A percentile compares a stretch with the other conserved stretches of the same genome.
These are phyloP conservation scores for Arthrobotrys pseudoclavata DNA, from an alignment of 2,329 filamentous ascomycete genomes.

Conservation along the genomic window DNA sequence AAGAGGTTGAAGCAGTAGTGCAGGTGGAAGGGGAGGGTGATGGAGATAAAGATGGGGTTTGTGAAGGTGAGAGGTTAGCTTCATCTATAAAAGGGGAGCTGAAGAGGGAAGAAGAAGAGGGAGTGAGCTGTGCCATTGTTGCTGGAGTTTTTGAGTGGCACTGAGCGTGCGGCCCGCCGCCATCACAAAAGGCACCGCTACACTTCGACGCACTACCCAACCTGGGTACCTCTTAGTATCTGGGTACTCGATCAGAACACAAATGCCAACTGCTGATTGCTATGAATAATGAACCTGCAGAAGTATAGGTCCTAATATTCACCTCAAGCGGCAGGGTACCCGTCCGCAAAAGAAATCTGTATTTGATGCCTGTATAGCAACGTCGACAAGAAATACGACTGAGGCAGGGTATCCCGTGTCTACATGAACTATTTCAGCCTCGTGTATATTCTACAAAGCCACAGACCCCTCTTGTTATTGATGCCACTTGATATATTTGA, in stretches of 20 bases:
- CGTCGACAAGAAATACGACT: neutral
- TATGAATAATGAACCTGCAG: neutral
- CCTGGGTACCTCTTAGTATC: neutral
- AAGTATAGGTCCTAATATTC: neutral
- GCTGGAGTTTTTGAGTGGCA: slow-evolving; percentile 16
- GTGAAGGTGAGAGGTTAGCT: neutral
- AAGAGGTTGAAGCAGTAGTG: slow-evolving; percentile 18
- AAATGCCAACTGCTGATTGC: neutral
- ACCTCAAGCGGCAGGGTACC: neutral
- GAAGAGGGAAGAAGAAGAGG: slow-evolving; percentile 4
- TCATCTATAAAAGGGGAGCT: slow-evolving; percentile 23
- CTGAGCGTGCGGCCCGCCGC: neutral
- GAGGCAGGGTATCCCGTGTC: neutral
- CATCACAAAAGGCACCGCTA: neutral
- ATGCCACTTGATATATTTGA: neutral
- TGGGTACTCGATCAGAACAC: neutral
- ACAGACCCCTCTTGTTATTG: neutral
- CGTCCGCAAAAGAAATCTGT: neutral
- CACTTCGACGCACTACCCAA: neutral
- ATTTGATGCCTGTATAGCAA: slow-evolving; percentile 2
- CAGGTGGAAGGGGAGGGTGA: slow-evolving; percentile 20
- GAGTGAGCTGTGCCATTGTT: slow-evolving; percentile 35
- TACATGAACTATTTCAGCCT: neutral
- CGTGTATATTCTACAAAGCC: neutral
- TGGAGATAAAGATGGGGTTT: slow-evolving; percentile 23